These are phyloP conservation scores for Blastobotrys persicus DNA, from an alignment of 1,139 yeast species.

Conservation along the genomic window DNA sequence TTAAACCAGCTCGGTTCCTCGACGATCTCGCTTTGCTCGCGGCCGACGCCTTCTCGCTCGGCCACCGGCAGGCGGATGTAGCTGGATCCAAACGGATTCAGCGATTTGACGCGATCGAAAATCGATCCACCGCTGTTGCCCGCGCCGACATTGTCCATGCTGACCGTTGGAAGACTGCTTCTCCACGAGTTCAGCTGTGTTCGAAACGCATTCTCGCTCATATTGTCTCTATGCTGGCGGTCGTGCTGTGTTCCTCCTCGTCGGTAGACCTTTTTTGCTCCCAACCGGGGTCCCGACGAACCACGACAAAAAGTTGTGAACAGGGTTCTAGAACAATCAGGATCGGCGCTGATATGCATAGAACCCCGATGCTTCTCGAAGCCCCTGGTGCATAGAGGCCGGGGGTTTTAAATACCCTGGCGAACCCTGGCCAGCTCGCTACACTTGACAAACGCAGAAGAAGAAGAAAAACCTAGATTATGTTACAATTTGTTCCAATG, in stretches of 20 bases:
- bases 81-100: slow-evolving; percentile 44
- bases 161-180: slow-evolving; percentile 25
- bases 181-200: slow-evolving; percentile 40
- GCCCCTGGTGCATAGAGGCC: too few species aligned
- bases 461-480: too few species aligned
- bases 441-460: too few species aligned
- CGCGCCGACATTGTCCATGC: slow-evolving; percentile 10
- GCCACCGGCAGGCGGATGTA: slow-evolving; percentile 54
- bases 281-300: background rate
- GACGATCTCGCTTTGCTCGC: slow-evolving; percentile 28
- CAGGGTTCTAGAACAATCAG: too few species aligned
- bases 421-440: too few species aligned
- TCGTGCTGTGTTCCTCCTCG: background rate
- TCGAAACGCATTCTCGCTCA: slow-evolving; percentile 37
- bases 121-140: slow-evolving; percentile 21
- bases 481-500: too few species aligned
- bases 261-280: background rate
- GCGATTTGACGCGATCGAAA: slow-evolving; percentile 23
- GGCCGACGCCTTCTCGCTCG: slow-evolving; percentile 46
- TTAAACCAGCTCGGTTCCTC: slow-evolving; percentile 61
- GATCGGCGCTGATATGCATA: too few species aligned
- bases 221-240: background rate
- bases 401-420: too few species aligned
- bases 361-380: too few species aligned
- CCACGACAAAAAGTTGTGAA: too few species aligned